Base-by-base conservation (phyloP, 1,284 basidiomycete species). In the Phylloporus sp. region DNA sequence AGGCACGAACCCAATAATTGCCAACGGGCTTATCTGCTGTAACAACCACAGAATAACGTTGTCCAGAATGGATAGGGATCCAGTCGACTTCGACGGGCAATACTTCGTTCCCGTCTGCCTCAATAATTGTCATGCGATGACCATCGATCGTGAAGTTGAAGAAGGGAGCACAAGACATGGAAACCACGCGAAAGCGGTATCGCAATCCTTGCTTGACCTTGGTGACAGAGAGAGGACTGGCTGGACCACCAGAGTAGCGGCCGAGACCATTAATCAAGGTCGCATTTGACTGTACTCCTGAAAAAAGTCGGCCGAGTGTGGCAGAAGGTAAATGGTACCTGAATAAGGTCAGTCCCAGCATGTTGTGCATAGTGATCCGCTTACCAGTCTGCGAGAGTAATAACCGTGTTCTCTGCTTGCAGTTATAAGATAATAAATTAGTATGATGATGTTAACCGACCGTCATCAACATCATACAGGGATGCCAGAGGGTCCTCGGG, bases 211-310 rank as follows among this genome's bases (percentile, higher is more conserved):
- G 59, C 45, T 63, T 47, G 27, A 76, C 75, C 32, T 60, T 71
- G 41, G 82, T 71, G 17, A 83, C 74, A 7, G 80, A 64, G 11
- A 83, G 73, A 4, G 74, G 66, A 19, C 66, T 53, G 6, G 68
- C 41, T 19, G 78, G 74, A 6, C 79, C 79, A 41, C 73, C 74
- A 43, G 67, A 14, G 45, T 74, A 86, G 32, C 81, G 76, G 11
- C 84, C 83, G 17, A 69, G 70, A 3, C 86, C 86, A 65, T 88
- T 87, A 72, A 87, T 82, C 23, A 85, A 70, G 1, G 79, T 80
- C 0, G 79, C 78, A 58, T 84, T 79, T 14, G 83, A 79, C 3
- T 77, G 41, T 20, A 72, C 69, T 8, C 49, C 56, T n/a, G 58
- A 37, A 8, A 47, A 41, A 32, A 68, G 35, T 41, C 47, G 2